A percentile compares a stretch with the other conserved stretches of the same genome.
phyloP scores from a whole-genome alignment of 2,329 filamentous ascomycete genomes.

The Emydomyces testavorans region DNA sequence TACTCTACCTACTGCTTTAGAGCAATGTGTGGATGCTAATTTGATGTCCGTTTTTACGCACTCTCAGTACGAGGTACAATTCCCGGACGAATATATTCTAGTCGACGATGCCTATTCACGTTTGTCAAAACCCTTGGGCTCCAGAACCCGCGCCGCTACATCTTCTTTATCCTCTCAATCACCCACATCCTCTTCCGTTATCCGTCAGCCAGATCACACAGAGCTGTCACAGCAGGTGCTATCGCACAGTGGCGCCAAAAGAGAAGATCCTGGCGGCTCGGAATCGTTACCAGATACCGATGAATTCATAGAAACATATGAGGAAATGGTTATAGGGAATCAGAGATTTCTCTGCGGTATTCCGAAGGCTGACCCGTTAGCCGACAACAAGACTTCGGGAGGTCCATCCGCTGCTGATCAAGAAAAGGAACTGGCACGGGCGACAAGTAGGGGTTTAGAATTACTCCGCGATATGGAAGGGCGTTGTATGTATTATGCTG shows the following conservation, averaged over 20 bases:
- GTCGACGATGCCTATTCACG: conserved; percentile 58
- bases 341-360: conserved; percentile 75
- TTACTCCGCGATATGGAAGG: conserved; percentile 66
- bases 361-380: conserved; percentile 53
- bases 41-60: not conserved
- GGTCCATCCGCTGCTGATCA: conserved; percentile 48
- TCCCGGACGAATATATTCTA: conserved; percentile 60
- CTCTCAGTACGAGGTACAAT: conserved; percentile 64
- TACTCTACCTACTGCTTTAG: too few species aligned
- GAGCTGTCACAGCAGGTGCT: conserved; percentile 17
- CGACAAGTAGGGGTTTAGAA: conserved; percentile 67
- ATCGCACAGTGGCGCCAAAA: conserved; percentile 34
- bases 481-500: conserved; percentile 69
- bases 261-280: conserved; percentile 50
- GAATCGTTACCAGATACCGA: conserved; percentile 52
- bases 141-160: conserved; percentile 17
- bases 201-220: conserved; percentile 11
- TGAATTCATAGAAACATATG: conserved; percentile 53
- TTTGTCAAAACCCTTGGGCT: conserved; percentile 25
- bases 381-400: conserved; percentile 55
- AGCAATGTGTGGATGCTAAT: not conserved
- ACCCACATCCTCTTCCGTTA: conserved; percentile 3
- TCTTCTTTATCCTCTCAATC: conserved; percentile 14
- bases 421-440: conserved; percentile 65
- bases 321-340: conserved; percentile 60